phyloP scores from a whole-genome alignment of 2,329 filamentous ascomycete species.

The Zarea fungicola region DNA sequence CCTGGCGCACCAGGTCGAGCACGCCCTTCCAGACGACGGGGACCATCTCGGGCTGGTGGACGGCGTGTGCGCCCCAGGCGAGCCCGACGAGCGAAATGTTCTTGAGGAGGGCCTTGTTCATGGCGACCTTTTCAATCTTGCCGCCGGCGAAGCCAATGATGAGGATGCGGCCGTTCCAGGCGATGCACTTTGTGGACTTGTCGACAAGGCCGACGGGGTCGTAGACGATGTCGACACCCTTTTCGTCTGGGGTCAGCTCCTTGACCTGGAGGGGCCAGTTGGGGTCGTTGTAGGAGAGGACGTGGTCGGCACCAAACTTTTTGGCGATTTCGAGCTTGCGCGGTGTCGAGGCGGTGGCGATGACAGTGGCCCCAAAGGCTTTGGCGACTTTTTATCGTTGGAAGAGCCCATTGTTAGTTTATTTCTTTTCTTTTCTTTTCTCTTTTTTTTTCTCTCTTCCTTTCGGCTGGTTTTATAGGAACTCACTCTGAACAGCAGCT shows the following conservation, averaged over 20 bases:
- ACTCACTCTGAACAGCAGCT: conserved; percentile 72
- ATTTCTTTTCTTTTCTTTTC: neutral
- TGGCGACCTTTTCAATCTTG: conserved; percentile 81
- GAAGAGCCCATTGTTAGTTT: too few relatives aligned
- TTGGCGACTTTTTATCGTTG: conserved; percentile 59
- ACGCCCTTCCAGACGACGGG: conserved; percentile 76
- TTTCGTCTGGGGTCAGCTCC: conserved; percentile 65
- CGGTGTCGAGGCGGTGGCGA: conserved; percentile 79
- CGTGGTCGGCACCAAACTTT: conserved; percentile 78
- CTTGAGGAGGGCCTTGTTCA: conserved; percentile 90
- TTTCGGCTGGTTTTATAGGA: too few relatives aligned
- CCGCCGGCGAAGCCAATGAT: conserved; percentile 77
- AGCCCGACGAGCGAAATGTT: conserved; percentile 87
- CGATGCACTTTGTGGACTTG: conserved; percentile 80
- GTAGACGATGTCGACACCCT: conserved; percentile 86
- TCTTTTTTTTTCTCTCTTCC: too few relatives aligned
- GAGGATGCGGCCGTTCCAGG: conserved; percentile 85
- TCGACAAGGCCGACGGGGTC: conserved; percentile 91
- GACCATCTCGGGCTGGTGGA: conserved; percentile 66
- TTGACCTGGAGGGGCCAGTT: conserved; percentile 66
- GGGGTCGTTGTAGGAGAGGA: conserved; percentile 66
- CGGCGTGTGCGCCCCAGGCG: conserved; percentile 84
- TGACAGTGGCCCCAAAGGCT: conserved; percentile 84
- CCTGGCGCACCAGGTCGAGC: conserved; percentile 67
- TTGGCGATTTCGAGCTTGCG: conserved; percentile 76